phyloP scores from a whole-genome alignment of 2,329 filamentous ascomycete species.

The Colletotrichum falcatum region DNA sequence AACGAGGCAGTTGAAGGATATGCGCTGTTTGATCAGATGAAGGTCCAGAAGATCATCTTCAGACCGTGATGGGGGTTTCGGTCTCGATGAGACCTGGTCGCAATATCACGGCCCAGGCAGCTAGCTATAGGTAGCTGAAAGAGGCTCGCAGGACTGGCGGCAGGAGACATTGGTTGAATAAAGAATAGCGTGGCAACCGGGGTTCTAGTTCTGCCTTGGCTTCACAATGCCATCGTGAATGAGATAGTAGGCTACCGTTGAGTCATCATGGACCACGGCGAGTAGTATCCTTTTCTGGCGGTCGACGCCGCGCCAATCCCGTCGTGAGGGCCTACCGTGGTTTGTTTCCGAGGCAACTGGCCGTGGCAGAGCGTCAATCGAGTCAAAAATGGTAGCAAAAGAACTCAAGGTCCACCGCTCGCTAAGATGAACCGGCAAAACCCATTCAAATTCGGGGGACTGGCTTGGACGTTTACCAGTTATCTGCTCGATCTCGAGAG shows the following conservation, averaged over 20 bases:
- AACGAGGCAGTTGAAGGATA: slow-evolving; percentile 75
- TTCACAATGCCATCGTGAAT: slow-evolving; percentile 90
- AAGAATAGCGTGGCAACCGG: neutral
- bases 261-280: slow-evolving; percentile 81
- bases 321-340: slow-evolving; percentile 46
- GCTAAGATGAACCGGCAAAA: slow-evolving; percentile 77
- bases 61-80: slow-evolving; percentile 55
- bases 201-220: slow-evolving; percentile 78
- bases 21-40: slow-evolving; percentile 78
- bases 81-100: neutral
- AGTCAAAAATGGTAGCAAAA: slow-evolving; percentile 79
- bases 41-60: slow-evolving; percentile 81
- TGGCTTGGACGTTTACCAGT: slow-evolving; percentile 60
- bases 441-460: slow-evolving; percentile 77
- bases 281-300: slow-evolving; percentile 78
- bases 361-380: slow-evolving; percentile 58
- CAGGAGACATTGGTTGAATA: neutral
- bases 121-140: neutral
- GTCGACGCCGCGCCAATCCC: slow-evolving; percentile 57
- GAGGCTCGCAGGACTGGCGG: neutral
- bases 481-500: slow-evolving; percentile 70
- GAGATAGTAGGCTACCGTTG: slow-evolving; percentile 86
- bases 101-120: neutral
- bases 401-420: slow-evolving; percentile 78
- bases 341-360: slow-evolving; percentile 36